phyloP scores from a whole-genome alignment of 129 eudicot genomes.

The carrot (Daucus carota) region DNA sequence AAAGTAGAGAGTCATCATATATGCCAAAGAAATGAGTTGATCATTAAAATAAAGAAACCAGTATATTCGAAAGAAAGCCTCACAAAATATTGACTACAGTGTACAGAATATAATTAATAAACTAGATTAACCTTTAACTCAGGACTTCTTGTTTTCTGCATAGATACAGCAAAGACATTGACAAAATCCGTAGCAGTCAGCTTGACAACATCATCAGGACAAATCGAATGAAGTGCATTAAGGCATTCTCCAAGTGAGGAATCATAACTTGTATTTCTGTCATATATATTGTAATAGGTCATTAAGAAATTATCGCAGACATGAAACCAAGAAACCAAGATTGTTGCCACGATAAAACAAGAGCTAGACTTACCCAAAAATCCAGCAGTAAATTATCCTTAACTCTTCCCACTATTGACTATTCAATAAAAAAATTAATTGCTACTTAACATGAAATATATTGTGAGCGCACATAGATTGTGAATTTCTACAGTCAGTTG shows the following conservation, averaged over 20 bases:
- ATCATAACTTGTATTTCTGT: conserved; percentile 68
- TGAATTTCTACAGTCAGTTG: background rate
- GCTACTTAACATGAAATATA: background rate
- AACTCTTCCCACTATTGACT: background rate
- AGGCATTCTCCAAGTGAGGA: conserved; percentile 80
- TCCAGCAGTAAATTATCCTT: background rate
- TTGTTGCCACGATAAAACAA: background rate
- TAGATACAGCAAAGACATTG: conserved; percentile 45
- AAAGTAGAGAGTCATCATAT: conserved; percentile 10
- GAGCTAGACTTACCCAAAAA: background rate
- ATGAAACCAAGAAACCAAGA: background rate
- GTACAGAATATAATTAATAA: background rate
- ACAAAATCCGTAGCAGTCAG: conserved; percentile 70
- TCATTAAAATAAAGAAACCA: conserved; percentile 2
- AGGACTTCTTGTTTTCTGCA: conserved; percentile 58
- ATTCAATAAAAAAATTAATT: background rate
- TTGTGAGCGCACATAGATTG: background rate
- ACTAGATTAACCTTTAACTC: conserved; percentile 66
- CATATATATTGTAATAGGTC: conserved; percentile 18
- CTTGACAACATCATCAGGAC: conserved; percentile 60
- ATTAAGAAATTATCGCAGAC: conserved; percentile 1
- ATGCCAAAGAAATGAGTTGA: conserved; percentile 12
- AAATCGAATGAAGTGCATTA: conserved; percentile 56
- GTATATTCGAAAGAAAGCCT: conserved; percentile 4
- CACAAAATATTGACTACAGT: conserved; percentile 11